Base-by-base conservation (phyloP, 345 rosid species). In the Lagerstroemia speciosa region DNA sequence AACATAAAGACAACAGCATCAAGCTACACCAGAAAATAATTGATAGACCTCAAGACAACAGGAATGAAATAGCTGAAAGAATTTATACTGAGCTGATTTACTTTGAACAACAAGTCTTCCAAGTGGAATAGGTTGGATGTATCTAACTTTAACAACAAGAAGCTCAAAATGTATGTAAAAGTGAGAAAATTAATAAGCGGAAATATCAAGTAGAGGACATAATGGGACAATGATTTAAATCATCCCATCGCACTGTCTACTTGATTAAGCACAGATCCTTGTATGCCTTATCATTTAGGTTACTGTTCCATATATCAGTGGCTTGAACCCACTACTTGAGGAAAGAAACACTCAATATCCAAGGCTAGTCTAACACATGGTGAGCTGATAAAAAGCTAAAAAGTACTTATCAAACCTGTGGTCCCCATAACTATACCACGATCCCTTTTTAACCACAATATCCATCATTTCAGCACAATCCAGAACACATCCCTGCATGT, bases 361-460 rank as follows among this genome's bases (percentile, higher is more conserved):
- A 53, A 48, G 24, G 30, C 60, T 19, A 22, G n/a, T n/a, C 30
- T 20, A 53, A n/a, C 60, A 53, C 27, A 53, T 0, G 2, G 6
- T 19, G 60, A 53, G 30, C 60, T 53, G 30, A n/a, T 24, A 53
- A 5, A 45, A 53, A 53, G 12, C 2, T n/a, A n/a, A 53, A 53
- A 24, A 20, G 24, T 53, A n/a, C 60, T 53, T 5, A n/a, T 53
- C 60, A 8, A 2, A 91, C 98, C 91, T 89, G 43, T 86, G 90
- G 62, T 93, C 98, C 67, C 88, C 96, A 71, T 84, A 91, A 78
- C 97, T 91, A 80, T 93, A 93, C 98, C 98, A 93, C 71, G 98
- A 86, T 40, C 98, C 97, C 58, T 91, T 93, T 82, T 89, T 93
- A 37, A 83, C 78, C 55, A 91, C 91, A 68, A 87, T 79, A 73